These are phyloP conservation scores for Suillus clintonianus DNA, from an alignment of 768 basidiomycete species.

Conservation along the genomic window DNA sequence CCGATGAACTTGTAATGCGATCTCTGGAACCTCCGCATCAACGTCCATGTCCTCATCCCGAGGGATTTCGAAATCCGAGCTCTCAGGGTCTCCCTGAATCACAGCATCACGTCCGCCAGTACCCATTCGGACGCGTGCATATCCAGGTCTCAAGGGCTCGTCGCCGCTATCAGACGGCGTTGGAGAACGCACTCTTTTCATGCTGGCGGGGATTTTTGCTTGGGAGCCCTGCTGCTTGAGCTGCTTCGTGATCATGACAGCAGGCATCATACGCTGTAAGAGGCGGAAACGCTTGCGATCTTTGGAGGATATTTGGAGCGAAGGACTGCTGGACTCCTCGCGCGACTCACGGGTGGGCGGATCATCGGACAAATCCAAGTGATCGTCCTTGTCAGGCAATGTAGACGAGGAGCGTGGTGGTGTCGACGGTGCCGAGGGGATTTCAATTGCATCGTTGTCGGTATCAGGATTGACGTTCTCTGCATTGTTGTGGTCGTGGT, in stretches of 20 bases:
- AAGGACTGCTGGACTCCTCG: slow-evolving; percentile 13
- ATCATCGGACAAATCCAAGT: slow-evolving; percentile 12
- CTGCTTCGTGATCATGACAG: slow-evolving; percentile 47
- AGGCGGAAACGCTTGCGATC: slow-evolving; percentile 40
- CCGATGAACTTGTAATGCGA: slow-evolving; percentile 13
- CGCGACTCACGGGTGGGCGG: neutral
- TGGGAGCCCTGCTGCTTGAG: slow-evolving; percentile 10
- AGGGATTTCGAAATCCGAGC: slow-evolving; percentile 42
- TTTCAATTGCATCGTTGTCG: slow-evolving; percentile 5
- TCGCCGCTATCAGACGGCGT: slow-evolving; percentile 32
- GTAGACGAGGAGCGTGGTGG: slow-evolving; percentile 10
- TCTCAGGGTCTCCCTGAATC: slow-evolving; percentile 67
- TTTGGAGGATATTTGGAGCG: slow-evolving; percentile 22
- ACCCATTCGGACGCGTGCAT: slow-evolving; percentile 44
- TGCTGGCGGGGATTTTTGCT: neutral
- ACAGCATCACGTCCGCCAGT: slow-evolving; percentile 36
- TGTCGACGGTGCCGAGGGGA: slow-evolving; percentile 15
- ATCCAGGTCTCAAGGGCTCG: slow-evolving; percentile 51
- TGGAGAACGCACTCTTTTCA: neutral
- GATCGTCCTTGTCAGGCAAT: neutral
- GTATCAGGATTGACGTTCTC: neutral
- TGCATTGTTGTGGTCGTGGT: too few species aligned
- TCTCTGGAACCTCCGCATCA: slow-evolving; percentile 4
- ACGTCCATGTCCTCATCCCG: slow-evolving; percentile 8
- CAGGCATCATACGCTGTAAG: slow-evolving; percentile 55